Percentiles rank a stretch among this genome's conserved stretches.
phyloP scores from a whole-genome alignment of 305 asterid genomes.

The Fraxinus sp. region DNA sequence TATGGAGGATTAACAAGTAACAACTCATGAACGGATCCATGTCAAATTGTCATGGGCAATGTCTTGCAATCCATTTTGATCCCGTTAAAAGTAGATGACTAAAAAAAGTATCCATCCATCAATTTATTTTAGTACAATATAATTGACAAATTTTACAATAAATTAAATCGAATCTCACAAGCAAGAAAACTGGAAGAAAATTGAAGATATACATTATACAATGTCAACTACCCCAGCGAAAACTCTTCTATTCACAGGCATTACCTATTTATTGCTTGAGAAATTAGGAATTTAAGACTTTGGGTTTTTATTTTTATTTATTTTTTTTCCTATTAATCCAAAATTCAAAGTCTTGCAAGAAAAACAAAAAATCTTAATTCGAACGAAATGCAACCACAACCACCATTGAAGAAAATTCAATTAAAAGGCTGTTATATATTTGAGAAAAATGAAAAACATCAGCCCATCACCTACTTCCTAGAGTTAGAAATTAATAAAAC shows the following conservation, averaged over 20 bases:
- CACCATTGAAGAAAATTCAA: not conserved
- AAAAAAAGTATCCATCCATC: not conserved
- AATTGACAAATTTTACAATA: not conserved
- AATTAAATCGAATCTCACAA: not conserved
- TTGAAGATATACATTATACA: not conserved
- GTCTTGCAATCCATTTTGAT: not conserved
- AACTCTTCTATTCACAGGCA: not conserved
- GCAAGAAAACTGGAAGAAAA: not conserved
- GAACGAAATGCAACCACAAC: not conserved
- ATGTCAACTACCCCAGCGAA: conserved; percentile 1
- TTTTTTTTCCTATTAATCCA: conserved; percentile 20
- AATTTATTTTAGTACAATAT: no score
- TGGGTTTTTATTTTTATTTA: no score
- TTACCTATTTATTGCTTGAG: conserved; percentile 28
- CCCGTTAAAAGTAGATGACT: not conserved
- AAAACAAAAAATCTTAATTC: not conserved
- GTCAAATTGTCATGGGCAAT: not conserved
- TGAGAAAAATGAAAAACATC: not conserved
- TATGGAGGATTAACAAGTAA: no score
- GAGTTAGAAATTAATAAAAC: conserved; percentile 9
- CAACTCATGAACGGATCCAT: not conserved
- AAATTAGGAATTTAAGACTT: conserved; percentile 26
- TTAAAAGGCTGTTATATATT: not conserved
- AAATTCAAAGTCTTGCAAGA: conserved; percentile 23
- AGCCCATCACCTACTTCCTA: conserved; percentile 17